Evolutionary conservation across 441 rosid genomes (phyloP).

Genomic region (Euphorbia schlechtendalii): DNA sequence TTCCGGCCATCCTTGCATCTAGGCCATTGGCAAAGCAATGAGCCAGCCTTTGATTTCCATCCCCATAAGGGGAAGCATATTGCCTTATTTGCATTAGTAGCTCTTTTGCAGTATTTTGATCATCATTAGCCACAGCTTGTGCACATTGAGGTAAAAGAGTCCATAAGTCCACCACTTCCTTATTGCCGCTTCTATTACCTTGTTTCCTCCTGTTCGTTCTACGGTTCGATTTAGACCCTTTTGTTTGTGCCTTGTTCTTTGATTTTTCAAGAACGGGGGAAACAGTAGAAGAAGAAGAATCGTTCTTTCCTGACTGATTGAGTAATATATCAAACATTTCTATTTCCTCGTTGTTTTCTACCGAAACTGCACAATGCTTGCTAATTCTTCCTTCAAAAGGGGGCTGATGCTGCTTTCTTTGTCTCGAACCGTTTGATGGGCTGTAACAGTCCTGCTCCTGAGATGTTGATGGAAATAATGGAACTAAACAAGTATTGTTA

Average conservation of each 20-base stretch:
- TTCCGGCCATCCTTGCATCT: constrained; percentile 68
- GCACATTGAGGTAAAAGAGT: constrained; percentile 69
- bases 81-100: constrained; percentile 59
- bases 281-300: constrained; percentile 8
- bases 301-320: constrained; percentile 29
- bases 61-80: constrained; percentile 59
- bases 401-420: constrained; percentile 39
- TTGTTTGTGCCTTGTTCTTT: constrained; percentile 15
- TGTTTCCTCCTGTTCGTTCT: constrained; percentile 28
- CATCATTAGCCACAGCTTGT: constrained; percentile 65
- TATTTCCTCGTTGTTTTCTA: constrained; percentile 33
- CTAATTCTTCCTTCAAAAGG: constrained; percentile 36
- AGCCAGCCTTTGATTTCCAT: constrained; percentile 69
- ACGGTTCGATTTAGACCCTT: constrained; percentile 30
- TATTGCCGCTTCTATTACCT: constrained; percentile 17
- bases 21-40: constrained; percentile 69
- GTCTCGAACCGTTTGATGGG: constrained; percentile 12
- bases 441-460: constrained; percentile 4
- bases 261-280: constrained; percentile 1
- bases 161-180: constrained; percentile 60
- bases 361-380: constrained; percentile 55
- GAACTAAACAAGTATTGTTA: not conserved
- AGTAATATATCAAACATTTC: constrained; percentile 63
- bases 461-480: constrained; percentile 9
- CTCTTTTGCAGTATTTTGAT: constrained; percentile 55